phyloP scores from a whole-genome alignment of 139 green algal genomes.

The Tetradesmus obliquus region DNA sequence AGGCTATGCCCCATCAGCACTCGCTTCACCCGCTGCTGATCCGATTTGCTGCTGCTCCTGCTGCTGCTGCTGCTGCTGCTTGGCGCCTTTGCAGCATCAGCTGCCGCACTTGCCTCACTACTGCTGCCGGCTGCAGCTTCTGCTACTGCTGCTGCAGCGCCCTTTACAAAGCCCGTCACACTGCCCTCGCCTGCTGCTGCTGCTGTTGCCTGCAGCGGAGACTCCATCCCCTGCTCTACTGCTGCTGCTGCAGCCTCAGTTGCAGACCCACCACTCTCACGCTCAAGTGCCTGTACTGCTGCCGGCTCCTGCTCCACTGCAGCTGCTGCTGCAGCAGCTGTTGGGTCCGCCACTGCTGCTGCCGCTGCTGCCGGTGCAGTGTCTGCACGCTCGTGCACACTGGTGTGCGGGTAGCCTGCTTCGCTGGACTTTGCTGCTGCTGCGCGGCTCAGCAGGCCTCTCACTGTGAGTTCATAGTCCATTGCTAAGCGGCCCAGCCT shows the following conservation, averaged over 20 bases:
- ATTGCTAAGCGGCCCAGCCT: conserved; percentile 71
- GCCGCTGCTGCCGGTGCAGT: background rate
- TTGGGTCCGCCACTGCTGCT: background rate
- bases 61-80: conserved; percentile 10
- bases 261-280: conserved; percentile 11
- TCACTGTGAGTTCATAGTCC: conserved; percentile 62
- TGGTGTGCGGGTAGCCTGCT: conserved; percentile 12
- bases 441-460: background rate
- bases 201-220: conserved; percentile 2
- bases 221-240: conserved; percentile 9
- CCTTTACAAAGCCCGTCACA: background rate
- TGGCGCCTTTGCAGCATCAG: background rate
- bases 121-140: background rate
- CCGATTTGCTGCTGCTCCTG: background rate
- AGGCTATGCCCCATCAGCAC: conserved; percentile 87
- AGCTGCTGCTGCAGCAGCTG: conserved; percentile 18
- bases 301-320: background rate
- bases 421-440: conserved; percentile 5
- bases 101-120: background rate
- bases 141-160: conserved; percentile 1
- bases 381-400: background rate
- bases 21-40: conserved; percentile 39
- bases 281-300: background rate
- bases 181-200: conserved; percentile 21
- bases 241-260: conserved; percentile 4